These are phyloP conservation scores for Dianthus caryophyllus DNA, from an alignment of 148 eudicot genomes.

Conservation along the genomic window DNA sequence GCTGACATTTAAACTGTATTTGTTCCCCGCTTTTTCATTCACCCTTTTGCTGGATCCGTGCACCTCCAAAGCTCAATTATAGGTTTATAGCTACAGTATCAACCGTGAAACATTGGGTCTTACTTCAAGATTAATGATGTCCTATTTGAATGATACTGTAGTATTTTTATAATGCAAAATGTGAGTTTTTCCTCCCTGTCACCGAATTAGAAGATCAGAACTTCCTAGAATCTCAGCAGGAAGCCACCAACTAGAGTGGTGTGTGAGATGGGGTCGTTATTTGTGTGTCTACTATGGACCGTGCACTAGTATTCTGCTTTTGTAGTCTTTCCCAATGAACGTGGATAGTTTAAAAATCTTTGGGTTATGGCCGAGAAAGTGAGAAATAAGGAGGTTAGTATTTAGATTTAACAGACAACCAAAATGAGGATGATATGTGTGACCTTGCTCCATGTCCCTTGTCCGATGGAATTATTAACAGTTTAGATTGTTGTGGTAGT, in stretches of 20 bases:
- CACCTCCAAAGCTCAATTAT: background rate
- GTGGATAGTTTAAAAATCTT: background rate
- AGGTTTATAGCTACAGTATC: background rate
- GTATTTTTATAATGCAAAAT: background rate
- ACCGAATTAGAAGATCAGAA: background rate
- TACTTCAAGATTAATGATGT: background rate
- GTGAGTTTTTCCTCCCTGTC: background rate
- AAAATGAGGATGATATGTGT: background rate
- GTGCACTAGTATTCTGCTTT: background rate
- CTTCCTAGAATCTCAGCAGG: background rate
- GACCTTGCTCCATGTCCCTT: background rate
- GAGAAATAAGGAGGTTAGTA: background rate
- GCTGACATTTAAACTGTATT: background rate
- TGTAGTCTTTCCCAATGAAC: background rate
- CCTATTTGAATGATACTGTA: background rate
- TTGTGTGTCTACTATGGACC: background rate
- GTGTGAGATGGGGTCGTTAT: background rate
- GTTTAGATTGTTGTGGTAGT: background rate
- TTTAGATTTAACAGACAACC: background rate
- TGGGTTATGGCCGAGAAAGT: background rate
- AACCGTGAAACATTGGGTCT: background rate
- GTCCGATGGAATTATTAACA: background rate
- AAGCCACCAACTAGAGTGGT: background rate
- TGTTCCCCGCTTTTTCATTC: background rate
- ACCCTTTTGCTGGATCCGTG: no score